phyloP scores from a whole-genome alignment of 2,329 filamentous ascomycete species.

The Coniochaeta prunicola region DNA sequence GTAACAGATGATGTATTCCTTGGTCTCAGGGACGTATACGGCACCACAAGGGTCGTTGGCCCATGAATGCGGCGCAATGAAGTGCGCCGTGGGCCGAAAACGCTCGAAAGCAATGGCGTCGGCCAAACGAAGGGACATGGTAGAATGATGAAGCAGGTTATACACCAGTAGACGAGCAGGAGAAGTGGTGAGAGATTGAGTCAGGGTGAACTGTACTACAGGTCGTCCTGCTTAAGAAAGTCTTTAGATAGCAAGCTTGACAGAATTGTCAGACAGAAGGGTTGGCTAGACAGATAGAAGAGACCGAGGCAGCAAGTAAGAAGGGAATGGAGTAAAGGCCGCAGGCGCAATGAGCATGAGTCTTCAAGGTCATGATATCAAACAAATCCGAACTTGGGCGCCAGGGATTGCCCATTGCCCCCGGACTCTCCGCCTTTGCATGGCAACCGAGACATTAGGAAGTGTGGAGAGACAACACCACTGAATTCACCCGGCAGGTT shows the following conservation, averaged over 20 bases:
- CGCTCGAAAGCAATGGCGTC: background rate
- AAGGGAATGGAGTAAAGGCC: background rate
- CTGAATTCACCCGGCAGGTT: background rate
- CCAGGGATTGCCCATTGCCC: background rate
- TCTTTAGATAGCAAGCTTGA: background rate
- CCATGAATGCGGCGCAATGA: slow-evolving; percentile 1
- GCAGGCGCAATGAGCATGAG: background rate
- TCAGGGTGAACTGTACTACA: background rate
- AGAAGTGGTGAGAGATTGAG: background rate
- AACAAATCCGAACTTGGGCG: background rate
- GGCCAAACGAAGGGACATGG: background rate
- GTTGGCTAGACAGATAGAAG: background rate
- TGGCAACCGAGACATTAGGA: background rate
- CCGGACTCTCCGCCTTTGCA: background rate
- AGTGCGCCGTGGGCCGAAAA: background rate
- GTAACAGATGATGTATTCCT: background rate
- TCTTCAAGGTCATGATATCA: background rate
- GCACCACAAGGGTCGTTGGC: background rate
- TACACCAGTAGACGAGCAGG: background rate
- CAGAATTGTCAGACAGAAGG: background rate
- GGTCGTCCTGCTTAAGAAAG: background rate
- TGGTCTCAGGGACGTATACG: background rate
- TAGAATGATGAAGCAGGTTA: background rate
- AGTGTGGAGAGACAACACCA: background rate
- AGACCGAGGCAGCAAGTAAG: background rate